Evolutionary conservation across 2,329 filamentous ascomycete species (phyloP), one percentile per base, ranked within the genome.

Genomic region (Aureobasidium lini): DNA sequence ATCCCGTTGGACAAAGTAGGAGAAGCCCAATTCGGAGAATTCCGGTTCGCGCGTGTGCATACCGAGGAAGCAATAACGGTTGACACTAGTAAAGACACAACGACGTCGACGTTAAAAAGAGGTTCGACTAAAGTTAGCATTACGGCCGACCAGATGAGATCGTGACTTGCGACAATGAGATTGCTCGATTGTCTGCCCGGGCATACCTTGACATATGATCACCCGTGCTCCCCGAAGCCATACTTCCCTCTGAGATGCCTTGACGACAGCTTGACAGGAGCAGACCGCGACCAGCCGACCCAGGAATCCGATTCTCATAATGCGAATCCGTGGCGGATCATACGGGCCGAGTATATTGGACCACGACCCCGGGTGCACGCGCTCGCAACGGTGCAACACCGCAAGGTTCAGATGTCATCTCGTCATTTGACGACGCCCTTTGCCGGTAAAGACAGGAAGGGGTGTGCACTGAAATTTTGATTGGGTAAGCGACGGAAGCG

Each of bases 1-100:
- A 1, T 40, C 36, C 7, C 48, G 48, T 16, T 3, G 8, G 15
- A 16, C 18, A 10, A 31, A 16, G 10, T 29, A 31, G 36, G 8
- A 6, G 16, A 7, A 13, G n/a, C n/a, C 18, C 4, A 49, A 23
- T 5, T 31, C 46, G 46, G 46, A 49, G 9, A 23, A 18, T 34
- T 32, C 39, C 50, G 50, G 37, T 5, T 15, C 4, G 15, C 23
- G 15, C 36, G 36, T 10, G 34, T 16, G 29, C 29, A 42, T 43
- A 54, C 50, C 50, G 16, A 54, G 50, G 10, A 18, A 34, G 48
- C 36, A 18, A 23, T 23, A 15, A 54, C 39, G 50, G 50, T 54
- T 54, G 50, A 34, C 50, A 43, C 50, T 54, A 54, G 50, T 29
- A 42, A 31, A 43, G n/a, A 16, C 28, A 42, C 28, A 40, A 54